phyloP scores from a whole-genome alignment of 1,284 basidiomycete genomes.

The Boletus mariae region DNA sequence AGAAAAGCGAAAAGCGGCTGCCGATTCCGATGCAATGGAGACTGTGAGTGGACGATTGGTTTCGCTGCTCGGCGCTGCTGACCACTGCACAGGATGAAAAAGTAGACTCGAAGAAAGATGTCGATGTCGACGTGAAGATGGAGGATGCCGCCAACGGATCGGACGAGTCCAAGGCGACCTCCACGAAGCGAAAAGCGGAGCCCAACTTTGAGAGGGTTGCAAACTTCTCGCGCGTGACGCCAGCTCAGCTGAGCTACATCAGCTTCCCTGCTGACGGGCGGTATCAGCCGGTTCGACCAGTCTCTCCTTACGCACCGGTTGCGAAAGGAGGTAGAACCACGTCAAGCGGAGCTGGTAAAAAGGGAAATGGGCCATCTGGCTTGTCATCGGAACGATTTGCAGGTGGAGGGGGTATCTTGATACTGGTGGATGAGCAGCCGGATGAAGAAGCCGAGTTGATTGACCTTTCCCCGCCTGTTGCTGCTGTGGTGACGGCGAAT shows the following conservation, averaged over 20 bases:
- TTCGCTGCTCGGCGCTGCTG: background rate
- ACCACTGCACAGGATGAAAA: conserved; percentile 48
- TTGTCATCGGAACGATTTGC: conserved; percentile 56
- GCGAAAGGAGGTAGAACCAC: conserved; percentile 38
- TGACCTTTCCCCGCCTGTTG: conserved; percentile 53
- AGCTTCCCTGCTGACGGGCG: conserved; percentile 76
- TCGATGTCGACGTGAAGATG: conserved; percentile 71
- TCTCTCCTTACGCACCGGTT: conserved; percentile 50
- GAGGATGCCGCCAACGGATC: conserved; percentile 59
- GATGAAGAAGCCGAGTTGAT: conserved; percentile 71
- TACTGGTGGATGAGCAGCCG: conserved; percentile 68
- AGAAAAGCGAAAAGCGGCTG: conserved; percentile 83
- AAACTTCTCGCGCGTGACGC: conserved; percentile 93
- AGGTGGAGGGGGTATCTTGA: conserved; percentile 81
- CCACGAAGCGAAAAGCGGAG: conserved; percentile 63
- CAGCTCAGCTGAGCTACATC: conserved; percentile 83
- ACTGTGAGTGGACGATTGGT: conserved; percentile 48
- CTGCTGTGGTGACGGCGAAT: conserved; percentile 26
- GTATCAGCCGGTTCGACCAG: conserved; percentile 88
- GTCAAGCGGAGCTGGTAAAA: conserved; percentile 28
- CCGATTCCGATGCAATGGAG: conserved; percentile 79
- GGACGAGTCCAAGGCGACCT: conserved; percentile 46
- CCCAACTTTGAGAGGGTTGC: conserved; percentile 71
- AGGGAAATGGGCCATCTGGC: conserved; percentile 17
- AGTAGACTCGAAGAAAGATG: conserved; percentile 53